Evolutionary conservation across 352 stramenopile species (phyloP).

Genomic region (Phytophthora pistaciae): DNA sequence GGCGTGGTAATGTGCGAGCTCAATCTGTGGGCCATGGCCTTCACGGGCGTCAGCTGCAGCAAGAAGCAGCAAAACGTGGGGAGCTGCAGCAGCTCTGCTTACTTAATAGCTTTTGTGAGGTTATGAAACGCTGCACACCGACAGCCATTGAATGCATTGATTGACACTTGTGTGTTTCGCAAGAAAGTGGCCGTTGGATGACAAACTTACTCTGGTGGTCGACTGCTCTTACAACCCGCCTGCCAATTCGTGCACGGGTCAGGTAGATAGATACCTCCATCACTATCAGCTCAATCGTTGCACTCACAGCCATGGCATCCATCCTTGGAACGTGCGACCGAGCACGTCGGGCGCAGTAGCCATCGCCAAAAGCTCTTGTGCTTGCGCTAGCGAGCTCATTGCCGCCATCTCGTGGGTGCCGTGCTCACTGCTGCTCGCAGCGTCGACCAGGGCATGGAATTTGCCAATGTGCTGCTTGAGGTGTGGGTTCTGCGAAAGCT

Average conservation of each 20-base stretch:
- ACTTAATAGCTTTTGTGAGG: no score
- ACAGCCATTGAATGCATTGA: no score
- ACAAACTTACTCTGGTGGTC: constrained; percentile 5
- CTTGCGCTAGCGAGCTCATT: constrained; percentile 77
- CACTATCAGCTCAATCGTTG: no score
- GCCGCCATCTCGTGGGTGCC: constrained; percentile 20
- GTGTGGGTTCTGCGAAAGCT: constrained; percentile 76
- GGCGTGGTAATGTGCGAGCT: neutral
- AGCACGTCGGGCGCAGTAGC: constrained; percentile 86
- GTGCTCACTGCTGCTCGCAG: constrained; percentile 25
- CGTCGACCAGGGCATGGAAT: constrained; percentile 70
- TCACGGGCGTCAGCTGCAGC: no score
- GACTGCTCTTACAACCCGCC: neutral
- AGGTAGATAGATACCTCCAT: no score
- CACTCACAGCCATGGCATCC: constrained; percentile 80
- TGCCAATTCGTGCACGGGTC: no score
- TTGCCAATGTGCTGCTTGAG: constrained; percentile 60
- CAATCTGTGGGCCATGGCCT: no score
- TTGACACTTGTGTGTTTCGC: neutral
- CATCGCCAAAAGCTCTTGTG: constrained; percentile 84
- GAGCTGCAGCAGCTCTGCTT: no score
- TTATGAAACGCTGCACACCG: no score
- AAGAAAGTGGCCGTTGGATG: neutral
- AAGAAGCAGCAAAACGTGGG: no score
- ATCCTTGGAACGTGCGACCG: constrained; percentile 81